A percentile compares a stretch with the other conserved stretches of the same genome.
phyloP scores from a whole-genome alignment of 176 grass and related monocot species.

The Lolium perenne region DNA sequence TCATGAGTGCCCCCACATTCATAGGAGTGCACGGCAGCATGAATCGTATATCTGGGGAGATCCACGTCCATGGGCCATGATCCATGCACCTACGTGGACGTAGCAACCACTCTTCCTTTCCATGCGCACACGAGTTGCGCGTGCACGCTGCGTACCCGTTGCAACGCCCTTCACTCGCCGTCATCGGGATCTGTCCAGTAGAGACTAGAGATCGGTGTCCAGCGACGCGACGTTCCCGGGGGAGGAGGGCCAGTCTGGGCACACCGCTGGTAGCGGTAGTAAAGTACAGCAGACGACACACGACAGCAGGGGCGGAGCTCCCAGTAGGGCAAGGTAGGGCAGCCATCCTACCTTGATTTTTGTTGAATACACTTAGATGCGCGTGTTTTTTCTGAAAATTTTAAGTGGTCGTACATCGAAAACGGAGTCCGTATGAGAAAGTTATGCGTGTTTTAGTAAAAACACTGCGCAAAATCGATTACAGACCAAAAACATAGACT shows the following conservation, averaged over 20 bases:
- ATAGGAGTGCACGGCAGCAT: background rate
- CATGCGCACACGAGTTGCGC: background rate
- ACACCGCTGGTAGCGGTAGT: background rate
- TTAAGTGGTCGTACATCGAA: too few relatives aligned
- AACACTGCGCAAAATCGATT: too few relatives aligned
- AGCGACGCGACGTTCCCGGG: background rate
- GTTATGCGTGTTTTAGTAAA: too few relatives aligned
- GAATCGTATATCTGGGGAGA: background rate
- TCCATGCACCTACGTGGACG: background rate
- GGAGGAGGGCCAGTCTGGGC: background rate
- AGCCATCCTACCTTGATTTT: too few relatives aligned
- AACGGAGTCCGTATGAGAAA: too few relatives aligned
- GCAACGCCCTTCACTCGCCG: background rate
- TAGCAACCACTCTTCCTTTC: background rate
- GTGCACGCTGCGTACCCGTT: background rate
- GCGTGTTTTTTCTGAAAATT: too few relatives aligned
- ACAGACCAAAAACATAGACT: too few relatives aligned
- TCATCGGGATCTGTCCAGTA: conserved; percentile 17
- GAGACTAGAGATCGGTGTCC: background rate
- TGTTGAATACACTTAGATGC: too few relatives aligned
- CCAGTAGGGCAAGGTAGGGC: too few relatives aligned
- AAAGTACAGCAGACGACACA: background rate
- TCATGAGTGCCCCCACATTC: background rate
- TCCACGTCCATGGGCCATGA: background rate
- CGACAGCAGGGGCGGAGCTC: too few relatives aligned